Evolutionary conservation across 257 asterid species (phyloP).

Genomic region (Capsicum chinense): DNA sequence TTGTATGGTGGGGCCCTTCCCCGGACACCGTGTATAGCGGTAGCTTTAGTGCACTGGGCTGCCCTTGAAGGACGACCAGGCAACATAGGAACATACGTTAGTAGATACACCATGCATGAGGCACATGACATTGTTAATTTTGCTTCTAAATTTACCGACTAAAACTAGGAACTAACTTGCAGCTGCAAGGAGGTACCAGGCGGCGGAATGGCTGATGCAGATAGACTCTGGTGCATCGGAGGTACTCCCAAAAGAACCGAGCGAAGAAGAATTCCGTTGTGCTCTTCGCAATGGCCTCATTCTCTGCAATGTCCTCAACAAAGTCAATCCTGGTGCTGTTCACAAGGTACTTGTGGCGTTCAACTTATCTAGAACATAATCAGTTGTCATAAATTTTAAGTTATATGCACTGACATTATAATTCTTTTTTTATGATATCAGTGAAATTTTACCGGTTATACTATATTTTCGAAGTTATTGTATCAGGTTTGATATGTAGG

Average conservation of each 20-base stretch:
- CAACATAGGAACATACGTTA: too few relatives aligned
- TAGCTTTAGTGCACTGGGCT: too few relatives aligned
- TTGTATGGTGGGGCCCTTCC: too few relatives aligned
- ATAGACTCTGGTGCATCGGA: slow-evolving; percentile 79
- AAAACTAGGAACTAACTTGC: slow-evolving; percentile 24
- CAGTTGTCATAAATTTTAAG: background rate
- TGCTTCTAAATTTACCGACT: background rate
- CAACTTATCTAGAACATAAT: background rate
- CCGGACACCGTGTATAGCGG: too few relatives aligned
- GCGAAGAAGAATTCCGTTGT: slow-evolving; percentile 72
- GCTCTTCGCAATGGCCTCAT: slow-evolving; percentile 94
- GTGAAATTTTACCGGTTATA: background rate
- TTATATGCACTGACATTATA: background rate
- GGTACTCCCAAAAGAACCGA: slow-evolving; percentile 67
- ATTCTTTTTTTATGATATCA: background rate
- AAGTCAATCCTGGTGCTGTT: slow-evolving; percentile 88
- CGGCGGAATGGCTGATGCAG: slow-evolving; percentile 85
- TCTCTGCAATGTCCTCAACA: slow-evolving; percentile 97
- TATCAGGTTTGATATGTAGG: background rate
- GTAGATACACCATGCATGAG: background rate
- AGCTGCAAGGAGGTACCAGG: slow-evolving; percentile 84
- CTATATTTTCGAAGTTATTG: background rate
- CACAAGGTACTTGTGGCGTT: slow-evolving; percentile 57
- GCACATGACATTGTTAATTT: background rate
- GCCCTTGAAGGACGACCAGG: background rate